phyloP scores from a whole-genome alignment of 768 basidiomycete genomes.

The Lactarius evosmus region DNA sequence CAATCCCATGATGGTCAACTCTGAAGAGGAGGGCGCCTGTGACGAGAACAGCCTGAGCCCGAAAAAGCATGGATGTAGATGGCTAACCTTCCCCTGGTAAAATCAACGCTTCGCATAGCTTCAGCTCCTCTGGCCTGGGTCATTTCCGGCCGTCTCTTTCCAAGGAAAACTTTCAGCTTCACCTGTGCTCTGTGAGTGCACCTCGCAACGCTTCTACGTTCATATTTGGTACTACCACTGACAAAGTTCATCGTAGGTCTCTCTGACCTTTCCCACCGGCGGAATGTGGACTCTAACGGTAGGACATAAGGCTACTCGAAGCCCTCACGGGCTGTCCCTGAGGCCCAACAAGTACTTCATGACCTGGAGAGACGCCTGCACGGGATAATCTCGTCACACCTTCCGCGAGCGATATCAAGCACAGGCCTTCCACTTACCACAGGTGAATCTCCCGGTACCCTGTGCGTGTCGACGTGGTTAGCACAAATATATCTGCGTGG shows the following conservation, averaged over 20 bases:
- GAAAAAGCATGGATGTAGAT: background rate
- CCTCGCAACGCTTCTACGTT: constrained; percentile 58
- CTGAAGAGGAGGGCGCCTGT: constrained; percentile 37
- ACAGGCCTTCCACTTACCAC: constrained; percentile 39
- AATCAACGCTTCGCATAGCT: constrained; percentile 75
- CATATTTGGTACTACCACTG: too few species aligned
- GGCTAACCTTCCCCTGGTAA: constrained; percentile 83
- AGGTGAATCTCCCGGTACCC: constrained; percentile 68
- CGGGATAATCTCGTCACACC: background rate
- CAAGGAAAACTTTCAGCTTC: constrained; percentile 56
- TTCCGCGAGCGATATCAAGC: background rate
- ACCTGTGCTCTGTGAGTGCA: constrained; percentile 85
- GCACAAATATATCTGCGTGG: background rate
- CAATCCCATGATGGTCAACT: constrained; percentile 91
- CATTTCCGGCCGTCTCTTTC: constrained; percentile 44
- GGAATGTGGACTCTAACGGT: background rate
- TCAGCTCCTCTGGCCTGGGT: constrained; percentile 68
- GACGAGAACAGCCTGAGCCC: too few species aligned
- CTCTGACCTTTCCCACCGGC: background rate
- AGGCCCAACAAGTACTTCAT: constrained; percentile 69
- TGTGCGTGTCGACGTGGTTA: constrained; percentile 26
- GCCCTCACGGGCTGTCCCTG: constrained; percentile 43
- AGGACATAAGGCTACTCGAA: constrained; percentile 32
- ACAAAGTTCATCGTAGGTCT: constrained; percentile 39
- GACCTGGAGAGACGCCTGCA: constrained; percentile 62